Evolutionary conservation across 345 rosid genomes (phyloP).

Genomic region (Isatis tinctoria): DNA sequence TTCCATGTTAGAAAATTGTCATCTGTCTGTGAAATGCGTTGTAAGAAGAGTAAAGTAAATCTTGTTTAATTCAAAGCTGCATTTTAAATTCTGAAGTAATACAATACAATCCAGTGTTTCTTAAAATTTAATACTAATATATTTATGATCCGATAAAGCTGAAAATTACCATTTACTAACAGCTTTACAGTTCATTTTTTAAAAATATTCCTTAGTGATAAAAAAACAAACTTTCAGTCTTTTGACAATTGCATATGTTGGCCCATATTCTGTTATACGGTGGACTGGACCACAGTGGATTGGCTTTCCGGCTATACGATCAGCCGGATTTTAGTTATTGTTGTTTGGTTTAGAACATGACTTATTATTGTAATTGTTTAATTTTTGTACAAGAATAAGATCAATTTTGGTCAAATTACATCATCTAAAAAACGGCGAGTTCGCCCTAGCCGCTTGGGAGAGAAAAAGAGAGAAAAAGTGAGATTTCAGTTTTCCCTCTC

Average conservation of each 20-base stretch:
- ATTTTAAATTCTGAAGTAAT: not conserved
- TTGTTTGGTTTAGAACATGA: not conserved
- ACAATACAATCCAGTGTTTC: not conserved
- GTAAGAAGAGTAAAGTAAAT: not conserved
- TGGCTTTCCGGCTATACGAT: conserved; percentile 10
- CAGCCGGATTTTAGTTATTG: not conserved
- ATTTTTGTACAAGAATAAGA: too few species aligned
- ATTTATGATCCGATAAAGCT: not conserved
- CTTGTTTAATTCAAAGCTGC: not conserved
- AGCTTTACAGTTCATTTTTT: not conserved
- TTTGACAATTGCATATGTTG: not conserved
- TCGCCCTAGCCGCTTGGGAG: too few species aligned
- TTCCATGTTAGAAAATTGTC: not conserved
- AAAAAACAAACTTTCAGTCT: not conserved
- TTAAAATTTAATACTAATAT: not conserved
- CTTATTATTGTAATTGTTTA: not conserved
- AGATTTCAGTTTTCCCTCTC: too few species aligned
- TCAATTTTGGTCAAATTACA: too few species aligned
- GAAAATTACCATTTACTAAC: not conserved
- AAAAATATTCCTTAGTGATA: not conserved
- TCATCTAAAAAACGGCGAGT: too few species aligned
- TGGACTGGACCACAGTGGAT: conserved; percentile 22
- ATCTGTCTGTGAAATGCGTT: not conserved
- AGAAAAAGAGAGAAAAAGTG: too few species aligned
- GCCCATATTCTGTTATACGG: not conserved